Base-by-base conservation (phyloP, 768 basidiomycete genomes). In the Rhodotorula kratochvilovae region DNA sequence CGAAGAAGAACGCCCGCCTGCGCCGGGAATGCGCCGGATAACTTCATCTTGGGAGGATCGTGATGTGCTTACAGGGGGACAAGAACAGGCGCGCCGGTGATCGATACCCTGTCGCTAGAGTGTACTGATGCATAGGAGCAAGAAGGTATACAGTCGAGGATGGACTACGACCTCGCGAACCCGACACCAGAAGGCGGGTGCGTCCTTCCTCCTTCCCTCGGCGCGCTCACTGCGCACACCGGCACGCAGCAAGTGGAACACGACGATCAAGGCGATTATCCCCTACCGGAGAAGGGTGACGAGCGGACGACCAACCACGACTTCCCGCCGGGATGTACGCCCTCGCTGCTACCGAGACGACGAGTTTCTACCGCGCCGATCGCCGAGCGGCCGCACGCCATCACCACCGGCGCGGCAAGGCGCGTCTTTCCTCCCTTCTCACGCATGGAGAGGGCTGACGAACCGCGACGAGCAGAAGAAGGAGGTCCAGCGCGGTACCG, bases 261-360 rank as follows among this genome's bases (percentile, higher is more conserved):
- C 82, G 17, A 83, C 81, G 3, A 74, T 82, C n/a, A 78, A 79
- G 45, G 76, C 79, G 2, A 79, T 83, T 67, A 79, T 83, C 42
- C 82, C 8, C 78, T 83, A 0, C 82, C 83, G 0, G 81, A 82
- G 57, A 75, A 79, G 1, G 55, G 70, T n/a, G 79, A 61, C 77
- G 54, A 53, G 29, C 29, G 77, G 0, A 78, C 81, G 2, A 82
- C 82, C 0, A 67, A 73, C 43, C 76, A 79, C 42, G 79, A 80
- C 50, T 80, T 75, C 65, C 78, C 81, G 0, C 43, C 67, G 77
- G 77, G 3, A 76, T 79, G 1, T 62, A 69, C 29, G 81, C 82
- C 48, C 78, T 82, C 66, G 82, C 80, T 73, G 81, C 27, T 83
- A 83, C 83, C 21, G 82, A 82, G 39, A 83, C 83, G 29, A 82